Base-by-base conservation (phyloP, 228 moss, liverwort and hornwort genomes). In the Sphagnum fallax region DNA sequence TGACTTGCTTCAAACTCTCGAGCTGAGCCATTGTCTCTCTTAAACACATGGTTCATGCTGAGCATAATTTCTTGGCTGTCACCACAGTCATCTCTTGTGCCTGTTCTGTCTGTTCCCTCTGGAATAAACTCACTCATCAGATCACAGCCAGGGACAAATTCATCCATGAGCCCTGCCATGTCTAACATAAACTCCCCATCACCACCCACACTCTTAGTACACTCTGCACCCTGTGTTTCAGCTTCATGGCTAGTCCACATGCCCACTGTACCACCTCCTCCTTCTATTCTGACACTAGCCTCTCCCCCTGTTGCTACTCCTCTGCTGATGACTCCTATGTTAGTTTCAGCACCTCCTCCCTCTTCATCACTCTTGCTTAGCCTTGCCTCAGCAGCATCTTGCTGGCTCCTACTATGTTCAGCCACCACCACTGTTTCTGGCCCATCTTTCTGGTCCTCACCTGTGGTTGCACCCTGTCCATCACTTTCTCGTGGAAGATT, bases 401-500 rank as follows among this genome's bases (percentile, higher is more conserved):
- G 74, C 60, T 71, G 72, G 51, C 50, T 74, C 68, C 63, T 77
- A 69, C 79, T 86, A 57, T 77, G 75, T 59, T 82, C 80, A 72
- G 74, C 77, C 80, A 80, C 87, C 72, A 82, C 76, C 71, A 81
- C 79, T 61, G 80, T 80, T 50, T 80, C 78, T 32, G 74, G 78
- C 52, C 82, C 87, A 77, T 88, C 84, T 50, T 79, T 80, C 72
- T 86, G 77, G 53, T 89, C 86, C 52, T 81, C 89, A 60, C 84
- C 90, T 16, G 85, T 76, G 32, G 32, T 32, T 32, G 32, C 32
- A 53, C 70, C 88, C 70, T 83, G 89, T 51, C 72, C 90, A 81
- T 93, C 91, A 68, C 80, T 90, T 51, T 82, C 90, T 77, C 83
- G 82, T 48, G 73, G 76, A 64, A 80, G 77, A 78, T 94, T 90